These are phyloP conservation scores for Eucalyptus marginata DNA, from an alignment of 345 rosid genomes.

Conservation along the genomic window DNA sequence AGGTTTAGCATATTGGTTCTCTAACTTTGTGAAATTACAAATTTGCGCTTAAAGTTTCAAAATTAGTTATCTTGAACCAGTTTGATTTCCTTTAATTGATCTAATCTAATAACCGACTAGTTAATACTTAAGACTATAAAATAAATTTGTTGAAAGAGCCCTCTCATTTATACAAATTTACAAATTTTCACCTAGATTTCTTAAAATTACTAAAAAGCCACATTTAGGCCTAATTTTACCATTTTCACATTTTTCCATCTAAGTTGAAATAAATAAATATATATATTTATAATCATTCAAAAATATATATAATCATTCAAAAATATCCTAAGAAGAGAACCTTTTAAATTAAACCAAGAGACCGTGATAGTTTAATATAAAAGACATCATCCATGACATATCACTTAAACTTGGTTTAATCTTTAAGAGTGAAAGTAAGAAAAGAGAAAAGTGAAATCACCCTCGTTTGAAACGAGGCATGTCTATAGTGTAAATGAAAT, in stretches of 20 bases:
- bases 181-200: neutral
- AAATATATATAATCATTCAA: neutral
- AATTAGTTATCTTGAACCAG: accelerated
- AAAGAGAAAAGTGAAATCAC: neutral
- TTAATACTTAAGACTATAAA: neutral
- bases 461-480: neutral
- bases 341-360: neutral
- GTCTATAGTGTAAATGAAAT: neutral
- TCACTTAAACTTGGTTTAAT: neutral
- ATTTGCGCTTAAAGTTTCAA: neutral
- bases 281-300: too few relatives aligned
- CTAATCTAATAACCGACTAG: neutral
- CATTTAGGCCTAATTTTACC: neutral
- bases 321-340: neutral
- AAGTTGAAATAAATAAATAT: too few relatives aligned
- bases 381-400: neutral
- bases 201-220: neutral
- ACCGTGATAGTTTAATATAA: neutral
- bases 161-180: neutral
- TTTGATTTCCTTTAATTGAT: neutral
- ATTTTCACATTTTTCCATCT: neutral
- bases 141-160: neutral
- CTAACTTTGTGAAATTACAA: neutral
- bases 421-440: neutral
- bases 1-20: neutral